phyloP scores from a whole-genome alignment of 2,329 filamentous ascomycete genomes.

The Raffaelea albimanens region DNA sequence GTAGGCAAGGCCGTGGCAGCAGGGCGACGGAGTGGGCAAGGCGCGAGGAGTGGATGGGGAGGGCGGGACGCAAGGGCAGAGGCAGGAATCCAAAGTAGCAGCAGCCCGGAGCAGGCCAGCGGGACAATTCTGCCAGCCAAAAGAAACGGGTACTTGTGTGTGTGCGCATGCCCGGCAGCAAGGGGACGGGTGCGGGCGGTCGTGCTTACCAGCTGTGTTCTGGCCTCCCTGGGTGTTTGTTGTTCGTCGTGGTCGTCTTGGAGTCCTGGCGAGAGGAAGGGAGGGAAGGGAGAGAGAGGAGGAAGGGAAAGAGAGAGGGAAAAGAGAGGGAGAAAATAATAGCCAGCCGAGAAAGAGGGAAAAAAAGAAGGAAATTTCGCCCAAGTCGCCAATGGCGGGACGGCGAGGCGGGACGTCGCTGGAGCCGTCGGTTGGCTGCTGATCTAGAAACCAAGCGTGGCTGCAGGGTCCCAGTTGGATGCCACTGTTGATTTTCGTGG shows the following conservation, averaged over 20 bases:
- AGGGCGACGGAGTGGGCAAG: too few relatives aligned
- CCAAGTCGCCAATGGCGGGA: neutral
- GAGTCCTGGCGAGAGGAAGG: neutral
- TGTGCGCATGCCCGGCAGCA: too few relatives aligned
- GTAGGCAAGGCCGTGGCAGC: neutral
- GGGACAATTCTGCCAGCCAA: neutral
- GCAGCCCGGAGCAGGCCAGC: neutral
- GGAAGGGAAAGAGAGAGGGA: neutral
- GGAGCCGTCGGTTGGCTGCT: slow-evolving; percentile 3
- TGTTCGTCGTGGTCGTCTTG: neutral
- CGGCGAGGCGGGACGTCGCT: neutral
- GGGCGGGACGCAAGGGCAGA: neutral
- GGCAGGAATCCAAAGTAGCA: neutral
- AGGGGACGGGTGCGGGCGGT: too few relatives aligned
- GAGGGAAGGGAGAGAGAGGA: neutral
- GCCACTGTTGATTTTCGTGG: too few relatives aligned
- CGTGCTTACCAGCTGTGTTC: neutral
- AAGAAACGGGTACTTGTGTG: too few relatives aligned
- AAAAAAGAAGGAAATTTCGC: neutral
- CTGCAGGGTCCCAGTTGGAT: neutral
- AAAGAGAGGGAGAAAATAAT: neutral
- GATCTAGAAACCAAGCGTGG: slow-evolving; percentile 1
- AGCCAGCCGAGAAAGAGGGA: neutral
- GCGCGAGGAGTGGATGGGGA: neutral
- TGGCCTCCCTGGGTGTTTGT: neutral